Conservation (phyloP, 352 stramenopile genomes). For the Phytophthora ramorum region DNA sequence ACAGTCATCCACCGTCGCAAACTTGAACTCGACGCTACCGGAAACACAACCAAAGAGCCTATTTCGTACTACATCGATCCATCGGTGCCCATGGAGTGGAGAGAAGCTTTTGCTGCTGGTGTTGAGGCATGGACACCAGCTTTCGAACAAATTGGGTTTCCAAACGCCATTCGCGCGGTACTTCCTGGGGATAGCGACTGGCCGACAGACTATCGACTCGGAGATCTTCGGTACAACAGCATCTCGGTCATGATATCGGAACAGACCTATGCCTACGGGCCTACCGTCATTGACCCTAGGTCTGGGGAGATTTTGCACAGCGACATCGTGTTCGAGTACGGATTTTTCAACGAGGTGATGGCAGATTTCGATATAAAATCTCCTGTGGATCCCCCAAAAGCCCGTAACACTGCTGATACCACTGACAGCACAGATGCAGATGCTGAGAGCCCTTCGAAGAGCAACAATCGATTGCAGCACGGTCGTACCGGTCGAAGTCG, state of each 20-base stretch:
- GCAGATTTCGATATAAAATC: conserved; percentile 58
- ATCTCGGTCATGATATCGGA: conserved; percentile 89
- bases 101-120: conserved; percentile 59
- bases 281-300: conserved; percentile 74
- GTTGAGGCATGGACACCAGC: conserved; percentile 81
- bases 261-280: conserved; percentile 73
- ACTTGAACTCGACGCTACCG: conserved; percentile 51
- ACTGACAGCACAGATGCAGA: not conserved
- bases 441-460: not conserved
- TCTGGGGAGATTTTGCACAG: conserved; percentile 89
- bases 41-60: conserved; percentile 49
- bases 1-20: conserved; percentile 79
- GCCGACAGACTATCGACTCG: conserved; percentile 82
- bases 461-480: not conserved
- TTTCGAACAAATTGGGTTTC: conserved; percentile 79
- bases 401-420: conserved; percentile 3
- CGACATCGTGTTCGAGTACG: conserved; percentile 88
- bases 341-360: conserved; percentile 82
- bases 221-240: conserved; percentile 86
- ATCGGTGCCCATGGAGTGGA: conserved; percentile 76
- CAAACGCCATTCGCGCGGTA: conserved; percentile 73
- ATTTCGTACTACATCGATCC: conserved; percentile 89
- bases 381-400: conserved; percentile 36
- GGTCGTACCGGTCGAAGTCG: conserved; percentile 19
- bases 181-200: conserved; percentile 73